Conservation (phyloP, 2,329 filamentous ascomycete species). For the Dactylellina drechsleri region DNA sequence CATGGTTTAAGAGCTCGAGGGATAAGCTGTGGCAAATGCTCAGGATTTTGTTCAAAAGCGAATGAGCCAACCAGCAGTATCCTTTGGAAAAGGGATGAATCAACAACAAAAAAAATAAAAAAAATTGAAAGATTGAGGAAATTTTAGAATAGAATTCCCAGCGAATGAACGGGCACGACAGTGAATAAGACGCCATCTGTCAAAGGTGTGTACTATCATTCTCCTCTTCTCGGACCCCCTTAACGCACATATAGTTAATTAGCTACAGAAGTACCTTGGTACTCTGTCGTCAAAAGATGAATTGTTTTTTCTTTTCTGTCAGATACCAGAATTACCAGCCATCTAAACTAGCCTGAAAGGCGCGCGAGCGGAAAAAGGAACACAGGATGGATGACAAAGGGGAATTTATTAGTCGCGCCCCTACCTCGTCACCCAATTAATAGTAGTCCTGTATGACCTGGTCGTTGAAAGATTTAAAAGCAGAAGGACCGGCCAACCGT, state of each 20-base stretch:
- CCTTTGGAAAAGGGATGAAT: neutral
- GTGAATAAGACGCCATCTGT: neutral
- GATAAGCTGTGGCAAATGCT: slow-evolving; percentile 44
- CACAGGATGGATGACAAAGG: slow-evolving; percentile 49
- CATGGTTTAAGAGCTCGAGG: neutral
- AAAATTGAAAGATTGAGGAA: neutral
- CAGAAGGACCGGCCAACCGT: slow-evolving; percentile 53
- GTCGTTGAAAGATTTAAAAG: slow-evolving; percentile 50
- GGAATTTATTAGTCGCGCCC: slow-evolving; percentile 1
- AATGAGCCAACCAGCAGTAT: slow-evolving; percentile 20
- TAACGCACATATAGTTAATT: neutral
- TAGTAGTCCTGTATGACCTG: slow-evolving; percentile 2
- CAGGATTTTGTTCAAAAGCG: slow-evolving; percentile 23
- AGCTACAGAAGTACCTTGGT: slow-evolving; percentile 24
- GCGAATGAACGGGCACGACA: slow-evolving; percentile 3
- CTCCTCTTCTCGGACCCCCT: slow-evolving; percentile 12
- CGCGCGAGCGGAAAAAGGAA: slow-evolving; percentile 34
- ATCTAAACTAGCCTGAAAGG: slow-evolving; percentile 47
- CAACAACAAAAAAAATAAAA: slow-evolving; percentile 7
- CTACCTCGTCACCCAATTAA: too few relatives aligned
- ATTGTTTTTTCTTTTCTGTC: slow-evolving; percentile 7
- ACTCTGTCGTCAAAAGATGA: neutral
- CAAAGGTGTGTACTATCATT: slow-evolving; percentile 18
- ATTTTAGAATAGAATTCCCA: neutral
- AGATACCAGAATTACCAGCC: slow-evolving; percentile 39